Evolutionary conservation across 2,329 filamentous ascomycete species (phyloP), one percentile per base, ranked within the genome.

Genomic region (Colletotrichum abscissum): DNA sequence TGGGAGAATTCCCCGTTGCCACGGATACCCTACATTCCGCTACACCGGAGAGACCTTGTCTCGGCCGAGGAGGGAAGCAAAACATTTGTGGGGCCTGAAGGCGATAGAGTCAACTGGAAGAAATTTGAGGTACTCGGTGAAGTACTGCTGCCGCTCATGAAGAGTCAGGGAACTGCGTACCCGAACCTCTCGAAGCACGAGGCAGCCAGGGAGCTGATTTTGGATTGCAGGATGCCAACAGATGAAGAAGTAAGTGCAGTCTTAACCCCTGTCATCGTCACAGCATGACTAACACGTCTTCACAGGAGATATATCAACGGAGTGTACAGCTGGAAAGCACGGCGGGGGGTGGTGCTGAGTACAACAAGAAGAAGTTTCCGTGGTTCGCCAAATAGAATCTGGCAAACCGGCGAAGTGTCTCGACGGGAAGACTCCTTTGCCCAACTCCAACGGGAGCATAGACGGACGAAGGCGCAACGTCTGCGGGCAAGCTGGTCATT

Each of bases 101-200:
- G 88, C 75, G 90, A 94, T 75, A 88, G 94, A 64, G 94, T 99
- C 80, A 98, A 98, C 81, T 99, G 97, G 97, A 95, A 93, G 83
- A 99, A 99, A 81, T 99, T 98, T 78, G 96, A 98, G 82, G 93
- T 99, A 38, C 92, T 98, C 83, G 95, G 95, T 7, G 96, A 98
- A 77, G 94, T 98, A 5, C 89, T 98, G 66, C 87, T 98, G 73
- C 93, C 94, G 2, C 92, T 99, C 67, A 97, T 98, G 89, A 93
- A 92, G 83, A 98, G 96, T 78, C 95, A 98, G 82, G 93, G 94
- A 67, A 91, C 91, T 62, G 92, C 95, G 5, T 98, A 98, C 78
- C 90, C 91, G 30, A 93, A 92, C 74, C 85, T 96, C 74, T 85
- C 86, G 42, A 92, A 88, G 78, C 92, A 93, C 78, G 92, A 96